Base-by-base conservation (phyloP, 1,284 basidiomycete species). In the Gastroboletus turbinatus region DNA sequence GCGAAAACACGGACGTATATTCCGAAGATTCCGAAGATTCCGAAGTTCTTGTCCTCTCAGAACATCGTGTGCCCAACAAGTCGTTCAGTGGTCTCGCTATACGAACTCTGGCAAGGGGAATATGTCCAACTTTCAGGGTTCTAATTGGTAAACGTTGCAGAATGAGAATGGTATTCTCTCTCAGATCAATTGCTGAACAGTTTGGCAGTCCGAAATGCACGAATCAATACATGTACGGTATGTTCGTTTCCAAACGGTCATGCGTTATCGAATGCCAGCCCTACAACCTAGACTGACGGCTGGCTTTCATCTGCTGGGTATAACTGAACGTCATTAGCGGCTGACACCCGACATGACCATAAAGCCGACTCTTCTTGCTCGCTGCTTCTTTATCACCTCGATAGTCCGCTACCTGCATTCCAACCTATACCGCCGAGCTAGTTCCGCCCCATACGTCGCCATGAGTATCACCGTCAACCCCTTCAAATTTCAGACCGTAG, bases 301-400 rank as follows among this genome's bases (percentile, higher is more conserved):
- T 16, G n/a, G 14, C 17, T 17, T 47, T 19, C 17, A 25, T 47
- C 23, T 19, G 2, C 23, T 29, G n/a, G 13, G 19, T 19, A 13
- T 11, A 45, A n/a, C 40, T 46, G n/a, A 19, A 19, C 13, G 42
- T 10, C 44, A 30, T 32, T 42, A 50, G 53, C 27, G 58, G 58
- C 61, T 60, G 58, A 63, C 61, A 29, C 17, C 14, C 21, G 39
- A 23, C 33, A 36, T 49, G 43, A 25, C 32, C 40, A 51, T 63
- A 61, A 57, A 60, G 11, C 23, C 4, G 36, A 16, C 17, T 14
- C 25, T 3, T 10, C 25, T 5, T 19, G 27, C 39, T 30, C 29
- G 30, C 21, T 11, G 4, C 10, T 36, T 33, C 38, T 35, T 48
- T 14, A 14, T 54, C 1, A 11, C 17, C 14, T 52, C 32, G 4